phyloP scores from a whole-genome alignment of 164 flowering plant genomes.

The Dillenia suffruticosa region DNA sequence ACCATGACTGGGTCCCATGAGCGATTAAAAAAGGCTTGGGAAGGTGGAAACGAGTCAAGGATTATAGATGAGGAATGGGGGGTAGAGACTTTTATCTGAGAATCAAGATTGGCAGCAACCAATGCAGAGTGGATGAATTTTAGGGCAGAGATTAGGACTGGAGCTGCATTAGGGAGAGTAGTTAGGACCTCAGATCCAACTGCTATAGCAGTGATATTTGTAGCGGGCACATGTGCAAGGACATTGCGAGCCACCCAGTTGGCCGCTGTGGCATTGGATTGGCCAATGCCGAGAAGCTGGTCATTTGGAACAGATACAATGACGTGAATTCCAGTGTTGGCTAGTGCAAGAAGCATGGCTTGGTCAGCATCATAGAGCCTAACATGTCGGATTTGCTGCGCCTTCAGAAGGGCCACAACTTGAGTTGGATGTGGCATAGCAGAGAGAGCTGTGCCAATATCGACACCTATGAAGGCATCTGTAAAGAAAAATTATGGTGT shows the following conservation, averaged over 20 bases:
- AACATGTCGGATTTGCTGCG: conserved; percentile 71
- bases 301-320: conserved; percentile 72
- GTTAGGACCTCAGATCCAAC: conserved; percentile 85
- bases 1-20: conserved; percentile 65
- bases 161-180: conserved; percentile 80
- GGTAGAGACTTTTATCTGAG: conserved; percentile 66
- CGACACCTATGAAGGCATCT: conserved; percentile 84
- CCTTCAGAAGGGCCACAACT: conserved; percentile 80
- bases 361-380: conserved; percentile 77
- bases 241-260: conserved; percentile 83
- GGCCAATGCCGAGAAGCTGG: conserved; percentile 80
- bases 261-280: conserved; percentile 88
- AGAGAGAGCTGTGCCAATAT: conserved; percentile 71
- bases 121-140: conserved; percentile 75
- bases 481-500: conserved; percentile 6
- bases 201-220: conserved; percentile 80
- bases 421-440: conserved; percentile 86
- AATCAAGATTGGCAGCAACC: conserved; percentile 69
- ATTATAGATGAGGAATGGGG: conserved; percentile 80
- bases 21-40: conserved; percentile 84
- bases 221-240: conserved; percentile 63
- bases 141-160: conserved; percentile 66
- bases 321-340: conserved; percentile 68
- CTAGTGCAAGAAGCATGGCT: conserved; percentile 78
- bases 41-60: conserved; percentile 86